A percentile compares a stretch with the other conserved stretches of the same genome.
These are phyloP conservation scores for Psilocybe mexicana DNA, from an alignment of 1,284 basidiomycete species.

Conservation along the genomic window DNA sequence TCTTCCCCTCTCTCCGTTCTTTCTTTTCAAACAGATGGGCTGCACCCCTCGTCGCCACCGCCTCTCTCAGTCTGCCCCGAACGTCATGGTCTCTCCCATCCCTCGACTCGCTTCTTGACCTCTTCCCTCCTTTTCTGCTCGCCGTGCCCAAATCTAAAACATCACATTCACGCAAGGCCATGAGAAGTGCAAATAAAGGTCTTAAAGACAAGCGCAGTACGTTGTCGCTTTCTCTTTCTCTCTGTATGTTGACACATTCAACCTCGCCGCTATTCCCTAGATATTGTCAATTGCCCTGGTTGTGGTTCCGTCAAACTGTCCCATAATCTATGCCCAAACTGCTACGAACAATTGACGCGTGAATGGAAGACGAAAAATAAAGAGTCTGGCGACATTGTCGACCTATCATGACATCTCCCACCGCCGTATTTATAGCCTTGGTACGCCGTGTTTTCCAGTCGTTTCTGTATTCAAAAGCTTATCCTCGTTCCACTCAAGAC, in stretches of 20 bases:
- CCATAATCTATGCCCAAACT: slow-evolving; percentile 86
- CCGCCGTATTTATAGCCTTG: neutral
- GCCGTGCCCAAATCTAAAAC: slow-evolving; percentile 96
- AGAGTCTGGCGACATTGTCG: slow-evolving; percentile 31
- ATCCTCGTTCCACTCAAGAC: neutral
- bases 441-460: neutral
- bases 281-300: slow-evolving; percentile 90
- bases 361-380: slow-evolving; percentile 54
- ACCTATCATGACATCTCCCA: slow-evolving; percentile 30
- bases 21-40: slow-evolving; percentile 28
- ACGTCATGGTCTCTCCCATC: slow-evolving; percentile 51
- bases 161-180: slow-evolving; percentile 93
- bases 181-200: slow-evolving; percentile 94
- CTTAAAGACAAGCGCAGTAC: slow-evolving; percentile 91
- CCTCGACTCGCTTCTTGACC: slow-evolving; percentile 66
- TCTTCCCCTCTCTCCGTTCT: slow-evolving; percentile 27
- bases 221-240: slow-evolving; percentile 28
- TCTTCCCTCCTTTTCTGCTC: slow-evolving; percentile 86
- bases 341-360: slow-evolving; percentile 79
- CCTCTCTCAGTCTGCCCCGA: slow-evolving; percentile 32
- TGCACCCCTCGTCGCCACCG: slow-evolving; percentile 32
- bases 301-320: slow-evolving; percentile 88
- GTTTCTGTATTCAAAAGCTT: neutral
- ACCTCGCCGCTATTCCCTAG: slow-evolving; percentile 41
- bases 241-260: neutral